phyloP scores from a whole-genome alignment of 495 filamentous ascomycete species.

The Annulohypoxylon stygium region DNA sequence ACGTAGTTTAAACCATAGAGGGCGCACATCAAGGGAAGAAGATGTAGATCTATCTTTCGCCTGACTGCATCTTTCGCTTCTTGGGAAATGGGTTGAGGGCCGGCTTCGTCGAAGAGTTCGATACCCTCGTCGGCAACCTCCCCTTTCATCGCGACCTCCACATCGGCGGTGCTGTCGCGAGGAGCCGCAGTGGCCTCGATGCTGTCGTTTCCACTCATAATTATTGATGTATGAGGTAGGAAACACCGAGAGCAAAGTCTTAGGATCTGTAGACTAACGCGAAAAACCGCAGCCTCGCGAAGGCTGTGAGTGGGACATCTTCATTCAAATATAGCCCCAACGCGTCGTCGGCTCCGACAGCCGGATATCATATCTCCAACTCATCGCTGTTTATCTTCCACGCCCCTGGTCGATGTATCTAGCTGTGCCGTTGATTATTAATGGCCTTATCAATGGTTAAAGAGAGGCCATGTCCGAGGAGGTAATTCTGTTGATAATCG shows the following conservation, averaged over 20 bases:
- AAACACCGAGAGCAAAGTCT: background rate
- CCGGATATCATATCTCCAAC: conserved; percentile 6
- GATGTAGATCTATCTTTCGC: conserved; percentile 16
- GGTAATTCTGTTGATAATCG: background rate
- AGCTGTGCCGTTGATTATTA: background rate
- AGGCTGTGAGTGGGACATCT: background rate
- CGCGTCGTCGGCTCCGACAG: background rate
- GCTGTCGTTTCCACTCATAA: conserved; percentile 3
- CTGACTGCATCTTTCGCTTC: conserved; percentile 19
- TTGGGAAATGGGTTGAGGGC: conserved; percentile 9
- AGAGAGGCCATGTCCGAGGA: background rate
- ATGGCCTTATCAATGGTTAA: background rate
- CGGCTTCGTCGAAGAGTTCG: conserved; percentile 17
- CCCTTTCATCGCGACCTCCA: conserved; percentile 5
- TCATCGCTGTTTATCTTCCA: background rate
- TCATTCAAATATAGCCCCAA: conserved; percentile 7
- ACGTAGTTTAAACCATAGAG: conserved; percentile 15
- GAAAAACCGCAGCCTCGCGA: background rate
- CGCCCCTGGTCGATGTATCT: background rate
- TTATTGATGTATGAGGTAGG: background rate
- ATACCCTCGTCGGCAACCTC: conserved; percentile 13
- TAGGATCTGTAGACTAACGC: background rate
- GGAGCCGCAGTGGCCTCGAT: conserved; percentile 1
- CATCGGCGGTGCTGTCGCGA: background rate
- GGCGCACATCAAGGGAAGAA: conserved; percentile 20